Conservation (phyloP, 345 rosid species). For the Populus ilicifolia region DNA sequence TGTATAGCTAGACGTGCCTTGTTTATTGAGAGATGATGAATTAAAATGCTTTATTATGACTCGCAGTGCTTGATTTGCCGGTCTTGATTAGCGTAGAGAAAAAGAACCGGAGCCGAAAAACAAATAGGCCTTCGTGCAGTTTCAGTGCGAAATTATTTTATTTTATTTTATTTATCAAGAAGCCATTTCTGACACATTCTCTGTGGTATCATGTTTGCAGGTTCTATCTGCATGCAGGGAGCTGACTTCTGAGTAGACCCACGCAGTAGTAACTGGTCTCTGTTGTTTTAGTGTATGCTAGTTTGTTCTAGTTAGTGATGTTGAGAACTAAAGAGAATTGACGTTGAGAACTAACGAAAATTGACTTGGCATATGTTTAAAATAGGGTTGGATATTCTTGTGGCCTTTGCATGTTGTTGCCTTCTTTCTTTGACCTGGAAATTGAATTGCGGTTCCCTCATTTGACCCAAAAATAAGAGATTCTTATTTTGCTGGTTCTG, state of each 20-base stretch:
- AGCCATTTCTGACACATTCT: background rate
- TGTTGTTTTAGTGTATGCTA: conserved; percentile 15
- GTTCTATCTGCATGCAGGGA: conserved; percentile 19
- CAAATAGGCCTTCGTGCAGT: background rate
- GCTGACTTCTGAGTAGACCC: conserved; percentile 24
- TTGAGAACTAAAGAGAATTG: background rate
- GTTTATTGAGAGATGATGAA: background rate
- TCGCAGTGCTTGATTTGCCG: background rate
- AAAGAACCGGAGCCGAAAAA: background rate
- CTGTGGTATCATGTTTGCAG: conserved; percentile 10
- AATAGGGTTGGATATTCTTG: background rate
- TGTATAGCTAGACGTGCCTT: background rate
- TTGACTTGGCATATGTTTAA: background rate
- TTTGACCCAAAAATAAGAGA: background rate
- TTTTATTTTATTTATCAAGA: background rate
- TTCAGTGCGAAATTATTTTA: background rate
- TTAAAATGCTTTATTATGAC: background rate
- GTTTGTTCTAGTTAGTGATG: conserved; percentile 14
- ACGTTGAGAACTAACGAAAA: background rate
- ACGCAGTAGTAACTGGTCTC: conserved; percentile 14
- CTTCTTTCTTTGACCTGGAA: background rate
- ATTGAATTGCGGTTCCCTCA: background rate
- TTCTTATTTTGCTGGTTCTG: background rate
- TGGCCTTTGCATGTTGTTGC: background rate
- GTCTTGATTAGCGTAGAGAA: background rate